A percentile compares a stretch with the other conserved stretches of the same genome.
phyloP scores from a whole-genome alignment of 2,329 filamentous ascomycete species.

The Coniochaeta sp. region DNA sequence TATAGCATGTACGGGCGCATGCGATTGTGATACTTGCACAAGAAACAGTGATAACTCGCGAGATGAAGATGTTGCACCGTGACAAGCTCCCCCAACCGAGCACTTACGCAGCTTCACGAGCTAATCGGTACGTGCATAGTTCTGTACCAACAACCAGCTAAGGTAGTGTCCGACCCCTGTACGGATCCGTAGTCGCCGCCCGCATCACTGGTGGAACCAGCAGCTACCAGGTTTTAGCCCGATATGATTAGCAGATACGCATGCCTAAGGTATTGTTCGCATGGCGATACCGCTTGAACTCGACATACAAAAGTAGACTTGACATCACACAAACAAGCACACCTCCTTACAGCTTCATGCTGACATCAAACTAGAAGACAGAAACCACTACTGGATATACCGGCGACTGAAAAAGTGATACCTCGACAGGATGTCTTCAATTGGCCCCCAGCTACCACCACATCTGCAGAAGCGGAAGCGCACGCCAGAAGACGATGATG shows the following conservation, averaged over 20 bases:
- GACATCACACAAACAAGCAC: background rate
- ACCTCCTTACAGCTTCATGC: background rate
- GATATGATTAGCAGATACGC: background rate
- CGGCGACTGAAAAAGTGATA: background rate
- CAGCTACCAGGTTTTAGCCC: background rate
- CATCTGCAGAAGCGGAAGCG: slow-evolving; percentile 59
- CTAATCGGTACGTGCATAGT: background rate
- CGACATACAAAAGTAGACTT: background rate
- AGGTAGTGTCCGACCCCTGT: too few species aligned
- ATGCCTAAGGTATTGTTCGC: too few species aligned
- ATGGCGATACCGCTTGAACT: too few species aligned
- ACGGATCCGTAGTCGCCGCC: too few species aligned
- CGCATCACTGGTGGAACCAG: background rate
- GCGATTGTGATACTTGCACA: background rate
- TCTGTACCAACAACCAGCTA: background rate
- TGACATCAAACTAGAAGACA: background rate
- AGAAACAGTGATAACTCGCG: background rate
- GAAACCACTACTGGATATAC: background rate
- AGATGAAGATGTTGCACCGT: background rate
- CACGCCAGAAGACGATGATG: slow-evolving; percentile 32
- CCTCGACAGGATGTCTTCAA: slow-evolving; percentile 48
- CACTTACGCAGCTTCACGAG: background rate
- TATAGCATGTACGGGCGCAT: background rate
- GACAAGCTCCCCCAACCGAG: background rate
- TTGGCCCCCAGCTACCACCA: slow-evolving; percentile 63